A percentile compares a stretch with the other conserved stretches of the same genome.
phyloP scores from a whole-genome alignment of 2,329 filamentous ascomycete genomes.

The Ophiostoma populinum region DNA sequence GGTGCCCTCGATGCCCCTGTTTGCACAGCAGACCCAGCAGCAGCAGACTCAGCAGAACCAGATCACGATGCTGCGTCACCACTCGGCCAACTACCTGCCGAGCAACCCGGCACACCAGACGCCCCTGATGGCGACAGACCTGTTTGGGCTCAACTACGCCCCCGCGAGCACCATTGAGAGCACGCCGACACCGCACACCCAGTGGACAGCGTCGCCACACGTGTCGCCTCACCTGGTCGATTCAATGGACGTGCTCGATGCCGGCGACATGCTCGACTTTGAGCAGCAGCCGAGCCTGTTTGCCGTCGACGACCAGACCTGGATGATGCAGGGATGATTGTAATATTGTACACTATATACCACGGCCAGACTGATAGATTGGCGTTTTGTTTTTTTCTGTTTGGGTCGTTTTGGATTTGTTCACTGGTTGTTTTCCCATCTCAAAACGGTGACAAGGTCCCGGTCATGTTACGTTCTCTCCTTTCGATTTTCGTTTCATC shows the following conservation, averaged over 20 bases:
- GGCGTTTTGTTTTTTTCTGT: not conserved
- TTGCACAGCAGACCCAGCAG: not conserved
- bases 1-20: not conserved
- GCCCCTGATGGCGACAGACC: too few relatives aligned
- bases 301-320: not conserved
- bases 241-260: too few relatives aligned
- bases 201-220: conserved; percentile 1
- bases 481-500: not conserved
- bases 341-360: too few relatives aligned
- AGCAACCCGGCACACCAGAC: not conserved
- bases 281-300: conserved; percentile 2
- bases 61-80: not conserved
- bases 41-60: not conserved
- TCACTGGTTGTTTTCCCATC: not conserved
- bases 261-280: not conserved
- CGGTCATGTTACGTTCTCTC: too few relatives aligned
- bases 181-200: not conserved
- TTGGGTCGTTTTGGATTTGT: not conserved
- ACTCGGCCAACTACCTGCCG: not conserved
- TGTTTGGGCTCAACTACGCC: not conserved
- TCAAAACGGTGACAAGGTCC: too few relatives aligned
- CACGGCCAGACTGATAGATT: too few relatives aligned
- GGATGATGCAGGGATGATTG: too few relatives aligned
- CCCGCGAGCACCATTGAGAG: too few relatives aligned
- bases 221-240: not conserved